Percentiles rank a stretch among this genome's conserved stretches.
phyloP scores from a whole-genome alignment of 2,329 filamentous ascomycete species.

The Alternaria ventricosa region DNA sequence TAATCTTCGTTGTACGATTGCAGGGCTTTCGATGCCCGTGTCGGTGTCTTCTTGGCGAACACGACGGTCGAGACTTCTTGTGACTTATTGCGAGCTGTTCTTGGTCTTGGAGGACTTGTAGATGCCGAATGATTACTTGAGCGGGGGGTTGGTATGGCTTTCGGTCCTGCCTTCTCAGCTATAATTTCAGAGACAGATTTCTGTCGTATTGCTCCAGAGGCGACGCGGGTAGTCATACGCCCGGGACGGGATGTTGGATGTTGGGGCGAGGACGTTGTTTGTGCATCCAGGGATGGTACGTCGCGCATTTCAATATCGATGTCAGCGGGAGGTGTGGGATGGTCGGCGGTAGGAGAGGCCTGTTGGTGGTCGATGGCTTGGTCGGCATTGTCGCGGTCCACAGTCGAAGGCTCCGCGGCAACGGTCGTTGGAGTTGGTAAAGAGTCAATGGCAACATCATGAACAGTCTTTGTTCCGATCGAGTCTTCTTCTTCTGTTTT shows the following conservation, averaged over 20 bases:
- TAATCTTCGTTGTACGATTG: conserved; percentile 49
- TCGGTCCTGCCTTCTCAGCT: conserved; percentile 60
- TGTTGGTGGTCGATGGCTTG: conserved; percentile 12
- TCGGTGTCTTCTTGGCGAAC: conserved; percentile 69
- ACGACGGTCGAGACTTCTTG: conserved; percentile 77
- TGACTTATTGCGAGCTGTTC: conserved; percentile 48
- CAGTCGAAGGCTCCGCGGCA: conserved; percentile 37
- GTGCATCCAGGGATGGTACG: conserved; percentile 18
- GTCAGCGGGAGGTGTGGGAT: conserved; percentile 47
- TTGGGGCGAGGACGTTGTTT: conserved; percentile 30
- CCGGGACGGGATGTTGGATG: conserved; percentile 42
- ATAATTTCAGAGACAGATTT: conserved; percentile 78
- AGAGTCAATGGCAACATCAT: conserved; percentile 38
- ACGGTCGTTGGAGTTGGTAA: conserved; percentile 46
- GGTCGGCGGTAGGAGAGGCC: conserved; percentile 25
- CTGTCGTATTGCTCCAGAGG: conserved; percentile 72
- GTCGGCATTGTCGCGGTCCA: conserved; percentile 33
- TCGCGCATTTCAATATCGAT: conserved; percentile 45
- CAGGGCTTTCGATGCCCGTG: conserved; percentile 35
- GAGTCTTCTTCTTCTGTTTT: conserved; percentile 8
- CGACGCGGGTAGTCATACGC: conserved; percentile 72
- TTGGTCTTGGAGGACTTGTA: conserved; percentile 33
- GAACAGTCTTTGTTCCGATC: conserved; percentile 16
- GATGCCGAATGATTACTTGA: conserved; percentile 38
- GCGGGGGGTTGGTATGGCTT: conserved; percentile 52